These are phyloP conservation scores for Aureobasidium uvarum DNA, from an alignment of 2,329 filamentous ascomycete species.

Conservation along the genomic window DNA sequence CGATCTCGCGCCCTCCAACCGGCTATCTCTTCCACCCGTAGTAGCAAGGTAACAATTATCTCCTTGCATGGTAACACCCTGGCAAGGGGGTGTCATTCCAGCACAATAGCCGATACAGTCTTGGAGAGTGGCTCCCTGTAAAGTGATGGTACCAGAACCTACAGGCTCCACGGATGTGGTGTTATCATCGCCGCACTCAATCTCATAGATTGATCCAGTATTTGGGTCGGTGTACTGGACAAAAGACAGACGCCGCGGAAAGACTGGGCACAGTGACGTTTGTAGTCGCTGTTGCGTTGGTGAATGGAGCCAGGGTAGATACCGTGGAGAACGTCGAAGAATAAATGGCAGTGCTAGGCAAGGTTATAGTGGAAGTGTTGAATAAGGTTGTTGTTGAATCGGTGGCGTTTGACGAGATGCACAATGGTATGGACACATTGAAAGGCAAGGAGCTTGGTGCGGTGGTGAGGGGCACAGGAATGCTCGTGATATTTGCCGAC, in stretches of 20 bases:
- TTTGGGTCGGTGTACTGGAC: background rate
- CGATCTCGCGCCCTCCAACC: background rate
- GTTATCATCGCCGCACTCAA: background rate
- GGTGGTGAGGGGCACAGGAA: background rate
- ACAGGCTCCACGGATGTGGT: background rate
- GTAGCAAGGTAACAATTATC: background rate
- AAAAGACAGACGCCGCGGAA: background rate
- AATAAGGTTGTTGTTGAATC: background rate
- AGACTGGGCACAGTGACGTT: background rate
- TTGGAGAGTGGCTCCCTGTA: background rate
- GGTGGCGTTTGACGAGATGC: background rate
- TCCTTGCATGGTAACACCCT: background rate
- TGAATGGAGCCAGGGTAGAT: background rate
- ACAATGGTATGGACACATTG: background rate
- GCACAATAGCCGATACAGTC: background rate
- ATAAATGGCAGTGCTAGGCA: background rate
- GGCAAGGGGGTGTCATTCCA: background rate
- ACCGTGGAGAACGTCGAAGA: background rate
- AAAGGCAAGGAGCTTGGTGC: background rate
- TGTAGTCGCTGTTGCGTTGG: background rate
- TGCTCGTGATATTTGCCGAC: background rate
- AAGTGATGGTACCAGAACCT: background rate
- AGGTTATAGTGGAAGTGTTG: background rate
- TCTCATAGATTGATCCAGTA: background rate
- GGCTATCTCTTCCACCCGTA: background rate